A percentile compares a stretch with the other conserved stretches of the same genome.
Conservation (phyloP, 192 early-diverging fungal genomes). For the Entomortierella beljakovae region DNA sequence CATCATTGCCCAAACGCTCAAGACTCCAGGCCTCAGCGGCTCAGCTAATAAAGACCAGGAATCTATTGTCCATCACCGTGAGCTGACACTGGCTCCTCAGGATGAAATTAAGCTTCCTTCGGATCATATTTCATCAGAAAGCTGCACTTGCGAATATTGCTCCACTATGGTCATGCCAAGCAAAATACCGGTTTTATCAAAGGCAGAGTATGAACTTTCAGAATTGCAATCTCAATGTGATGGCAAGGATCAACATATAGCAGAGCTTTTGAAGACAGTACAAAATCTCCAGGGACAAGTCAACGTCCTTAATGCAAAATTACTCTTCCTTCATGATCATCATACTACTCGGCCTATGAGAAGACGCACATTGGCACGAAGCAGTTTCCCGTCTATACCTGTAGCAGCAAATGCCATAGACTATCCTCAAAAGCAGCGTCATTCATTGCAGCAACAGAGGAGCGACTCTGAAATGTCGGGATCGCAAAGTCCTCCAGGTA, state of each 20-base stretch:
- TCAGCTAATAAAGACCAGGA: background rate
- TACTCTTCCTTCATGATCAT: constrained; percentile 45
- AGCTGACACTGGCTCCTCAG: constrained; percentile 13
- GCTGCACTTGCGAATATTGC: constrained; percentile 31
- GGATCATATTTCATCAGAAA: constrained; percentile 17
- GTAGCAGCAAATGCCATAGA: background rate
- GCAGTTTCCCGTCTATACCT: constrained; percentile 9
- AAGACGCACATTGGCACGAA: constrained; percentile 28
- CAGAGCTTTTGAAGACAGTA: constrained; percentile 30
- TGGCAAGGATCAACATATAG: constrained; percentile 35
- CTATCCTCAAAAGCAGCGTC: background rate
- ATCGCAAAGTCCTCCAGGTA: background rate
- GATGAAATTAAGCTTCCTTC: constrained; percentile 15
- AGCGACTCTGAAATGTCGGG: background rate
- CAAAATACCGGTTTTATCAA: constrained; percentile 23
- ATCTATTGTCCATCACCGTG: background rate
- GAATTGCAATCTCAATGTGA: constrained; percentile 43
- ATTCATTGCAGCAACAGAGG: background rate
- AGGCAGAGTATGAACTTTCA: constrained; percentile 33
- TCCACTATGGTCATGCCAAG: constrained; percentile 24
- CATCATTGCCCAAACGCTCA: constrained; percentile 3
- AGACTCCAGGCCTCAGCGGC: background rate
- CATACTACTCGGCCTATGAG: constrained; percentile 48
- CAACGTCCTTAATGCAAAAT: constrained; percentile 44
- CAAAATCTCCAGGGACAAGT: constrained; percentile 39